phyloP scores from a whole-genome alignment of 139 green algal species.

The Chlorella sp. region DNA sequence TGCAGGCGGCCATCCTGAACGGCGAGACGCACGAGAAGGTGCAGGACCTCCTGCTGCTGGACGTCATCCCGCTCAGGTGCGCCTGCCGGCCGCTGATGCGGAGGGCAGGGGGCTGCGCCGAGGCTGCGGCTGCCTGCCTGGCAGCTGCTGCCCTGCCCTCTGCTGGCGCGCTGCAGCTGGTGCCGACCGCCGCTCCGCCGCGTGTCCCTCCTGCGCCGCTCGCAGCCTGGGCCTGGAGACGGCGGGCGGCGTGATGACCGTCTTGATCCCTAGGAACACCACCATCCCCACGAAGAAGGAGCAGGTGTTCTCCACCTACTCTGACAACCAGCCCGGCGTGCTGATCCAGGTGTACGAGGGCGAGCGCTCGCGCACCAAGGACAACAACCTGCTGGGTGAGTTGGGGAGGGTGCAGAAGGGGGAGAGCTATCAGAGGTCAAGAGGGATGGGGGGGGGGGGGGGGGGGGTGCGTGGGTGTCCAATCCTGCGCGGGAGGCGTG shows the following conservation, averaged over 20 bases:
- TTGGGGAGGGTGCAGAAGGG: too few relatives aligned
- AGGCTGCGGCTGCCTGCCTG: background rate
- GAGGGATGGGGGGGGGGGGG: too few relatives aligned
- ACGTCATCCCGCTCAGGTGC: slow-evolving; percentile 87
- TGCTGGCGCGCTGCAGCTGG: background rate
- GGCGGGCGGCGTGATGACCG: slow-evolving; percentile 90
- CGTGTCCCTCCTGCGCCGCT: background rate
- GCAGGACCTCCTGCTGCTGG: slow-evolving; percentile 97
- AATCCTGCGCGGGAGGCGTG: too few relatives aligned
- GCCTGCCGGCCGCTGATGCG: background rate
- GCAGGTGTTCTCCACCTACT: slow-evolving; percentile 98
- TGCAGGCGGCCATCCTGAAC: slow-evolving; percentile 96
- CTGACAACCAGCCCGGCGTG: slow-evolving; percentile 98
- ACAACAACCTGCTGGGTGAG: slow-evolving; percentile 89
- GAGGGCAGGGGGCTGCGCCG: background rate
- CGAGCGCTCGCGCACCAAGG: slow-evolving; percentile 90
- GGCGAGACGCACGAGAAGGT: slow-evolving; percentile 94
- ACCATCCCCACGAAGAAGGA: slow-evolving; percentile 99
- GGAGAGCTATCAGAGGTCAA: too few relatives aligned
- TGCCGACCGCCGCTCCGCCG: background rate
- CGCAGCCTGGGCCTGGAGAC: slow-evolving; percentile 96
- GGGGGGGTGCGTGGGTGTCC: too few relatives aligned
- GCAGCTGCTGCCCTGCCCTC: background rate
- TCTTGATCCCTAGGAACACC: slow-evolving; percentile 97
- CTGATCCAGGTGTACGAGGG: slow-evolving; percentile 88